phyloP scores from a whole-genome alignment of 257 asterid species.

The Dorcoceras hygrometricum region DNA sequence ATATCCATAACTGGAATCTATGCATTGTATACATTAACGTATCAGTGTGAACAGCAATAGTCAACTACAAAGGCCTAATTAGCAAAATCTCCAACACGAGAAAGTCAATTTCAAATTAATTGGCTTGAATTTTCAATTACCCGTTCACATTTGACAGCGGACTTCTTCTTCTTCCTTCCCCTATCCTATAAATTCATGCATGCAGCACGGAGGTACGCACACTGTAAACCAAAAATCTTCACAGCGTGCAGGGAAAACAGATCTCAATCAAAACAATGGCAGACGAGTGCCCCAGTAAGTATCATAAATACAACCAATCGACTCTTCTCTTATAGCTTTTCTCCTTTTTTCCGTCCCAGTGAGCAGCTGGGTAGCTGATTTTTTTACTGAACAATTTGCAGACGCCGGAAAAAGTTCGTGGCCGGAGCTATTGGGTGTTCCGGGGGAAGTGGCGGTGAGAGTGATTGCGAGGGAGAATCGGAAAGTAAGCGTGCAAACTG shows the following conservation, averaged over 20 bases:
- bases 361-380: too few species aligned
- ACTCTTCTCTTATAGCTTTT: neutral
- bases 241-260: too few species aligned
- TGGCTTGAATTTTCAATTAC: neutral
- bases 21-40: neutral
- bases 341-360: neutral
- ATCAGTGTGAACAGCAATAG: neutral
- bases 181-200: neutral
- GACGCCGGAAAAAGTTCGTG: constrained; percentile 29
- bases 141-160: neutral
- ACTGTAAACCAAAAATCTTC: too few species aligned
- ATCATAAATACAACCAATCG: neutral
- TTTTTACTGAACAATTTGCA: too few species aligned
- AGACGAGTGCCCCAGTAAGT: constrained; percentile 30
- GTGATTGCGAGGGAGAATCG: constrained; percentile 21
- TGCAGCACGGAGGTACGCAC: neutral
- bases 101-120: neutral
- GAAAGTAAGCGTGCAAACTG: constrained; percentile 14
- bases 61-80: neutral
- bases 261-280: constrained; percentile 17
- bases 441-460: constrained; percentile 17
- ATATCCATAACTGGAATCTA: too few species aligned
- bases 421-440: constrained; percentile 28
- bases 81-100: neutral
- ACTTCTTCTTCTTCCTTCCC: neutral